Base-by-base conservation (phyloP, 2,329 filamentous ascomycete genomes). In the Fusarium tanahbumbuense region DNA sequence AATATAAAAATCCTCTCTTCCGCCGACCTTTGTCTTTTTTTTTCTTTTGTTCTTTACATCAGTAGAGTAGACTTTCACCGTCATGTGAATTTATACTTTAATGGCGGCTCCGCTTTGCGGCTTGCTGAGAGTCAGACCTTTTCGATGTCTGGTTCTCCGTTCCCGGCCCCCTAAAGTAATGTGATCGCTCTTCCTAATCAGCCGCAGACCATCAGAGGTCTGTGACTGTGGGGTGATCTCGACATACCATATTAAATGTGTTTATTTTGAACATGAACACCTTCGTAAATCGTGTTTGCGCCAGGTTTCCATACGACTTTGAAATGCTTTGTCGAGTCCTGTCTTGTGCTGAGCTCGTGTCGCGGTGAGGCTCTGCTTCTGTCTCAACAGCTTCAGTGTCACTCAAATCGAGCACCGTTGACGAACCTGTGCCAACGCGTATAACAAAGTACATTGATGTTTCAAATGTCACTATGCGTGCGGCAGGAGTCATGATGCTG, bases 81-180 rank as follows among this genome's bases (percentile, higher is more conserved):
- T 71, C 69, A 71, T 56, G 61, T 71, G 68, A 69, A 70, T 83
- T 82, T 81, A 80, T 80, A 78, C 75, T 82, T 81, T 80, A 79
- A 79, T 76, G 83, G 82, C 78, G 84, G 84, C 84, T 86, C 83
- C 84, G 82, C 84, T 76, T 78, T 76, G 83, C 82, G 84, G 83
- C 83, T 84, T 85, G 84, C 84, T 86, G 84, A 84, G 83, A 83
- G 84, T 81, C 83, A 83, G 80, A 76, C 67, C 67, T 75, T 77
- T 77, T 76, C 81, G 76, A 81, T 86, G 82, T 81, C 81, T 84
- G 80, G 84, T 80, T 83, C 82, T 85, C 84, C 84, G 84, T 86
- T 86, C 84, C 84, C 84, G 83, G 84, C 84, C 84, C 78, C 83
- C 83, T 73, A 83, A 64, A 86, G 73, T 66, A 80, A 83, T 46